These are phyloP conservation scores for Fusarium subglutinans DNA, from an alignment of 2,329 filamentous ascomycete species.

Conservation along the genomic window DNA sequence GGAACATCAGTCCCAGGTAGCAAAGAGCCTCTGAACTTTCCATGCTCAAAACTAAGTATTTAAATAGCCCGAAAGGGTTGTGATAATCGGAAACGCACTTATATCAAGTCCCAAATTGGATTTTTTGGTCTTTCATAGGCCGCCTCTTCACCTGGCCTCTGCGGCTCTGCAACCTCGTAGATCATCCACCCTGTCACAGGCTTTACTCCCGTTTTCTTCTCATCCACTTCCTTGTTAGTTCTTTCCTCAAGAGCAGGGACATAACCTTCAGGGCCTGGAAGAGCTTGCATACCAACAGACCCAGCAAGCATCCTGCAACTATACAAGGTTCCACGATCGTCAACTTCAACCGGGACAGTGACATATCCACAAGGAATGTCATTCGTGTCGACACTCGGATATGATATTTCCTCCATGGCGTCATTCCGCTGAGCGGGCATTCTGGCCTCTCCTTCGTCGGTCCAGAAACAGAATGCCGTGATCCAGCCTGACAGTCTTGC, in stretches of 20 bases:
- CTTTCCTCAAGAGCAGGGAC: not conserved
- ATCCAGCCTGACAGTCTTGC: not conserved
- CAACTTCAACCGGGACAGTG: not conserved
- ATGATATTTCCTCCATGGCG: accelerated
- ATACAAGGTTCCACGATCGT: accelerated
- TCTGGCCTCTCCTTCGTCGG: not conserved
- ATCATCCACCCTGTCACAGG: not conserved
- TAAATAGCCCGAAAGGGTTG: too few species aligned
- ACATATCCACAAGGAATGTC: not conserved
- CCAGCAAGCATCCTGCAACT: not conserved
- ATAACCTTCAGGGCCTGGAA: not conserved
- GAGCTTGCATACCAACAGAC: not conserved
- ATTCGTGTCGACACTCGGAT: accelerated
- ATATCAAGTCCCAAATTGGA: not conserved
- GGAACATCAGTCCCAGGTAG: not conserved
- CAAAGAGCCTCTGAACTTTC: not conserved
- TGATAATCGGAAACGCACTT: not conserved
- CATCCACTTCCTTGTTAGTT: accelerated
- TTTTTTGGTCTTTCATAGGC: not conserved
- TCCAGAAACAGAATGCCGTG: not conserved
- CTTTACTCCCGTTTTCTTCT: not conserved
- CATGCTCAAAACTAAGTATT: too few species aligned
- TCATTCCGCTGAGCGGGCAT: not conserved
- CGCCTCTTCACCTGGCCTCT: not conserved
- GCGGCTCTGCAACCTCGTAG: not conserved